A percentile compares a stretch with the other conserved stretches of the same genome.
These are phyloP conservation scores for Mortierella sp. DNA, from an alignment of 371 early-diverging fungal genomes.

Conservation along the genomic window DNA sequence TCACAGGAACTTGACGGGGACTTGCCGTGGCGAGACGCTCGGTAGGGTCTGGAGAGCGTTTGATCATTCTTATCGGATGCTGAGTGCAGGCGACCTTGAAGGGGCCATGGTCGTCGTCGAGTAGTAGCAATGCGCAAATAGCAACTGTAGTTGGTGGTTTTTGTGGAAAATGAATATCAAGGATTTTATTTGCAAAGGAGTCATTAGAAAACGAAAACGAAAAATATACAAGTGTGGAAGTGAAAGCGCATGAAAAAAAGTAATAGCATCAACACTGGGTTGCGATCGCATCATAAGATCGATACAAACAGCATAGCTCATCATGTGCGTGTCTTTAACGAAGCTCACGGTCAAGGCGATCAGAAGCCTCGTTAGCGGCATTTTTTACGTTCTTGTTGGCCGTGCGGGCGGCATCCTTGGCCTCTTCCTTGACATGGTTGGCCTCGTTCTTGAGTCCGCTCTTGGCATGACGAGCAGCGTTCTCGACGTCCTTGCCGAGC, in stretches of 20 bases:
- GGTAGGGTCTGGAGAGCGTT: conserved; percentile 39
- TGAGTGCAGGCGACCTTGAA: conserved; percentile 45
- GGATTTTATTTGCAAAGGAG: not conserved
- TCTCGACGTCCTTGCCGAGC: conserved; percentile 31
- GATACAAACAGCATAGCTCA: too few species aligned
- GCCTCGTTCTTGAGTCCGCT: not conserved
- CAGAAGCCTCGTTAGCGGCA: conserved; percentile 32
- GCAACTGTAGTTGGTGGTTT: too few species aligned
- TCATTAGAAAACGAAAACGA: not conserved
- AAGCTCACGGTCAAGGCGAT: conserved; percentile 42
- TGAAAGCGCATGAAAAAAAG: not conserved
- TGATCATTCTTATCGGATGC: conserved; percentile 38
- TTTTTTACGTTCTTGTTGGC: conserved; percentile 31
- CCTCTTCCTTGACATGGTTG: conserved; percentile 21
- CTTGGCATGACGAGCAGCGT: conserved; percentile 29
- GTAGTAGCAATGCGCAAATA: too few species aligned
- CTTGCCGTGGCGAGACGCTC: conserved; percentile 31
- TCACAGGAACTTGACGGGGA: conserved; percentile 46
- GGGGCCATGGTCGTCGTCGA: conserved; percentile 26
- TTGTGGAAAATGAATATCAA: not conserved
- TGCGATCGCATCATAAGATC: not conserved
- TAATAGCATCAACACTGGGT: not conserved
- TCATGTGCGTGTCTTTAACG: too few species aligned
- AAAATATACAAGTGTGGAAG: conserved; percentile 3
- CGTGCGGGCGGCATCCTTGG: conserved; percentile 32